Base-by-base conservation (phyloP, 345 rosid species). In the Psidium friedrichsthalianum region DNA sequence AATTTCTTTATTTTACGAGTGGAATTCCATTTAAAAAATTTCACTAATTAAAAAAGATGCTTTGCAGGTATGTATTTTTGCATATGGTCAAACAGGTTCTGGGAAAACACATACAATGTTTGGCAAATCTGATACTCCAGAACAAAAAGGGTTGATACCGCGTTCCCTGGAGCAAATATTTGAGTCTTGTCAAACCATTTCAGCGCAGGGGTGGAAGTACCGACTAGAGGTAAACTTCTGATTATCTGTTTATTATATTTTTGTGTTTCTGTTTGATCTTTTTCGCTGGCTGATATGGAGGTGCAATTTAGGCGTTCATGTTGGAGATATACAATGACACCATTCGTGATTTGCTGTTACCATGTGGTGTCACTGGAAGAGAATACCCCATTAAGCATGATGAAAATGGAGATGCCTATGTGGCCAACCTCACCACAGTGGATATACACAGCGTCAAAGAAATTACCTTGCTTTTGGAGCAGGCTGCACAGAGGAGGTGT, bases 41-140 rank as follows among this genome's bases (percentile, higher is more conserved):
- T 54, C 56, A 54, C 22, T 51, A 12, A 51, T 51, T 6, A 42
- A 21, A 85, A 54, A 56, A n/a, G n/a, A n/a, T n/a, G n/a, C 74
- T 84, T 86, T 58, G 88, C 88, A 96, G 98, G 98, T 96, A 6
- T 97, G 99, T 86, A 95, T 97, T 52, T 96, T 97, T 94, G 99
- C 99, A 29, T 94, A 97, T 57, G 96, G 98, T 57, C 99, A 97
- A 83, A 97, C 98, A 3, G 99, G 98, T 56, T 97, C 98, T 3
- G 98, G 98, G 1, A 96, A 97, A 89, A 96, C 99, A 9, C 95
- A 42, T 86, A 95, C 99, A 9, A 94, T 96, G 98, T 96, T 96
- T 96, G 99, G 99, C 44, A 96, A 92, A 88, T 93, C 98, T 57
- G 96, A 94, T 84, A 86, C 89, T 29, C 80, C 88, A n/a, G 95